Evolutionary conservation across 1,284 basidiomycete species (phyloP), one percentile per base, ranked within the genome.

Genomic region (Anthracocystis walkeri): DNA sequence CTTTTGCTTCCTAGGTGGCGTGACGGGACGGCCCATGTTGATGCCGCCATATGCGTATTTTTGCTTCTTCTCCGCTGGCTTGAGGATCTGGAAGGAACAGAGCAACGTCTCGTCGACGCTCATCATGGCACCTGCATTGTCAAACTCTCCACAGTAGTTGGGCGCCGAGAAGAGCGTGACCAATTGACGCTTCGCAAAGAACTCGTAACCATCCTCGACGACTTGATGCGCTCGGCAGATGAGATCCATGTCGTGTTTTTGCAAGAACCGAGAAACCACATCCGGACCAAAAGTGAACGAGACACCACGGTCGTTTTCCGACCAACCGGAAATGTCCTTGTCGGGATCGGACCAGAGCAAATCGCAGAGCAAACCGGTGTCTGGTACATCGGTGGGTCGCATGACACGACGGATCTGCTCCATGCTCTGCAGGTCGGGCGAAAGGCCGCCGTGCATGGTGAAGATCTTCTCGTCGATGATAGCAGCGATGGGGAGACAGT

Each of bases 61-160:
- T 69, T 92, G 90, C 88, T 98, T 98, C 91, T 98, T 98, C 89
- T 99, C 96, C 41, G 96, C 96, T 49, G 96, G 96, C 88, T 99
- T 99, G 85, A 99, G 89, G 79, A 99, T 98, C 53, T 76, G 75
- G 93, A 99, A 99, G 16, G 95, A 97, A 87, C 96, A 99, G 74
- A 99, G 87, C 77, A 99, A 87, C 8, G 95, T 97, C 88, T 99
- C 96, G 85, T 98, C 96, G 58, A 99, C 97, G 84, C 93, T 95
- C 97, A 99, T 99, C 96, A 99, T 98, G 29, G 96, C 96, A 44
- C 96, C 96, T 18, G 95, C 95, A 85, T 99, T 99, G 87, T 99
- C 97, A 84, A 99, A 99, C 82, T 97, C 94, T 82, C 94, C 94
- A 85, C 94, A 97, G 85, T 97, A 97, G 89, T 97, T 98, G 67